phyloP scores from a whole-genome alignment of 2,329 filamentous ascomycete genomes.

The Colletotrichum siamense region DNA sequence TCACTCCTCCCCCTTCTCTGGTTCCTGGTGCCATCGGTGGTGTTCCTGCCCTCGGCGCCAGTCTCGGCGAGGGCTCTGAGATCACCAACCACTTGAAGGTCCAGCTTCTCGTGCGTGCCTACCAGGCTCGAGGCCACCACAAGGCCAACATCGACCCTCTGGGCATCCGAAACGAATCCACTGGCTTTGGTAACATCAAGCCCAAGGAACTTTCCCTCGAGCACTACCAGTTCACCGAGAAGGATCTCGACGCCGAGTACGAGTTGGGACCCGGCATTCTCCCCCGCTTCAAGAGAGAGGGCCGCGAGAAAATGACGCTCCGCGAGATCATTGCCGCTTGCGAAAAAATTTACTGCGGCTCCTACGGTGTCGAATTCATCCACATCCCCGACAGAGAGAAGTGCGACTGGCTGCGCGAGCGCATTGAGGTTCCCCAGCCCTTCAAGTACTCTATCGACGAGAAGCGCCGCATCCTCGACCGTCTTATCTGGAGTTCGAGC shows the following conservation, averaged over 20 bases:
- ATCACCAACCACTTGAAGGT: constrained; percentile 98
- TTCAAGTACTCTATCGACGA: constrained; percentile 99
- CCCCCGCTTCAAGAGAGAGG: constrained; percentile 88
- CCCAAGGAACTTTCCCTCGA: constrained; percentile 93
- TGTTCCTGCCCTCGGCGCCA: constrained; percentile 75
- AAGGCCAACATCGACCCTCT: constrained; percentile 98
- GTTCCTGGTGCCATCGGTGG: constrained; percentile 82
- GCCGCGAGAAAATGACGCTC: constrained; percentile 93
- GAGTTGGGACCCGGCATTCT: constrained; percentile 92
- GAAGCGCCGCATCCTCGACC: constrained; percentile 96
- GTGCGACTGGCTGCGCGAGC: constrained; percentile 97
- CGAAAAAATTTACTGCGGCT: constrained; percentile 95
- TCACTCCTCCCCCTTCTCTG: constrained; percentile 92
- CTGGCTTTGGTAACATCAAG: constrained; percentile 83
- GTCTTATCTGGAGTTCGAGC: constrained; percentile 97
- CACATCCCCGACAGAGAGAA: constrained; percentile 97
- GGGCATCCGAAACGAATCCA: constrained; percentile 85
- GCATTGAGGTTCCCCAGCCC: constrained; percentile 89
- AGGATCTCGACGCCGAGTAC: constrained; percentile 92
- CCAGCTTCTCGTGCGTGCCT: constrained; percentile 93
- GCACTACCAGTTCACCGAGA: constrained; percentile 94
- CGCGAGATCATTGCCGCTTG: constrained; percentile 92
- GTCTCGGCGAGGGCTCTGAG: constrained; percentile 73
- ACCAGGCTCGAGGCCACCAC: constrained; percentile 97
- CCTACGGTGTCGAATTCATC: constrained; percentile 98